Percentiles rank a stretch among this genome's conserved stretches.
These are phyloP conservation scores for Pisolithus albus DNA, from an alignment of 768 basidiomycete genomes.

Conservation along the genomic window DNA sequence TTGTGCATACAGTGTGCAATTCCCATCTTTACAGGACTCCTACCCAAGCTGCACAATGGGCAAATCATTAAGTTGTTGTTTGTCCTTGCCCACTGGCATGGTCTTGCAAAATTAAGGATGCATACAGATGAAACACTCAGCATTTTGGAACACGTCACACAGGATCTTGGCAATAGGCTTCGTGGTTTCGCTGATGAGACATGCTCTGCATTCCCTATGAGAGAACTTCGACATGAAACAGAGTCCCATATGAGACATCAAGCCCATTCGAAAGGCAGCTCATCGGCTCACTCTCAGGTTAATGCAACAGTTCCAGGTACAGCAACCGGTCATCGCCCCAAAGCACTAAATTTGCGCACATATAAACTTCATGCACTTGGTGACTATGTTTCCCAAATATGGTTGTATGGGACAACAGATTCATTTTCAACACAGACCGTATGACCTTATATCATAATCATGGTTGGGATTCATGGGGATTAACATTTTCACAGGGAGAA, in stretches of 20 bases:
- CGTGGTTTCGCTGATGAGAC: constrained; percentile 16
- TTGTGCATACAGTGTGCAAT: constrained; percentile 20
- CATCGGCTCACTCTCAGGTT: neutral
- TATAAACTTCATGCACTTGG: constrained; percentile 31
- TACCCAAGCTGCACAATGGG: constrained; percentile 11
- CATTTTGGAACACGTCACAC: neutral
- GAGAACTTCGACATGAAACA: constrained; percentile 25
- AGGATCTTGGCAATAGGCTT: constrained; percentile 15
- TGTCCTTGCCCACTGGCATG: constrained; percentile 16
- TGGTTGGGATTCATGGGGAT: neutral
- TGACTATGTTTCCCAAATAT: no score
- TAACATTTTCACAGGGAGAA: constrained; percentile 4
- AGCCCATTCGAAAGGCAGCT: neutral
- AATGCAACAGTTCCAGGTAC: neutral
- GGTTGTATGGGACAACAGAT: no score
- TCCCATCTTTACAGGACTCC: constrained; percentile 27
- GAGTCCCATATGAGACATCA: constrained; percentile 14
- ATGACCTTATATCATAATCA: neutral
- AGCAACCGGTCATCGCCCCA: neutral
- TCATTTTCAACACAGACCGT: constrained; percentile 24
- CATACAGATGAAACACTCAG: constrained; percentile 14
- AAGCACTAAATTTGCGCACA: constrained; percentile 13
- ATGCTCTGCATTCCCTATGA: constrained; percentile 20
- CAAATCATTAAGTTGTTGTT: constrained; percentile 12
- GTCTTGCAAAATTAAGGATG: constrained; percentile 17